These are phyloP conservation scores for Bruguiera gymnorhiza DNA, from an alignment of 345 rosid species.

Conservation along the genomic window DNA sequence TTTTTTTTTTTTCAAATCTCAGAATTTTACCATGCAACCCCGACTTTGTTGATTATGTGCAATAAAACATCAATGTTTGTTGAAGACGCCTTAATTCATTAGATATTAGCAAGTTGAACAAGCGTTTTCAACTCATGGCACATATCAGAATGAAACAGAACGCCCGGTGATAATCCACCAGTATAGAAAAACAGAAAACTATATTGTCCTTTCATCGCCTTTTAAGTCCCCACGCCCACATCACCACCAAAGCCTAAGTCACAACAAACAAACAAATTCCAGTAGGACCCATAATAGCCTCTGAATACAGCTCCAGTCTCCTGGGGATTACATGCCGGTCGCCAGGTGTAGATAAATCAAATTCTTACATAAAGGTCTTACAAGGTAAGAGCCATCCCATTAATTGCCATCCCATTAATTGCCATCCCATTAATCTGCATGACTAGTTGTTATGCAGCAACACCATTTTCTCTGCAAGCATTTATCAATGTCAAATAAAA, in stretches of 20 bases:
- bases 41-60: too few species aligned
- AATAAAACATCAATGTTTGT: too few species aligned
- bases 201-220: conserved; percentile 13
- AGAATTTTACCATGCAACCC: too few species aligned
- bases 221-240: conserved; percentile 16
- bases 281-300: conserved; percentile 41
- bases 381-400: conserved; percentile 15
- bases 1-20: too few species aligned
- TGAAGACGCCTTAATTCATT: neutral
- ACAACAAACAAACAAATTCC: conserved; percentile 29
- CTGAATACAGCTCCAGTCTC: conserved; percentile 41
- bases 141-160: conserved; percentile 2
- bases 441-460: conserved; percentile 39
- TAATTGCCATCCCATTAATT: too few species aligned
- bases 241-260: conserved; percentile 20
- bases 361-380: conserved; percentile 14
- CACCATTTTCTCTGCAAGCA: conserved; percentile 47
- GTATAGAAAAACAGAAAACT: conserved; percentile 7
- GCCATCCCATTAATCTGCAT: conserved; percentile 29
- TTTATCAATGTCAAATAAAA: conserved; percentile 6
- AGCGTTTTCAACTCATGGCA: neutral
- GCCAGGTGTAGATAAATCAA: conserved; percentile 14
- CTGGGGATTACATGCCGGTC: conserved; percentile 17
- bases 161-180: conserved; percentile 4
- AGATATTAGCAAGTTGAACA: neutral